Conservation (phyloP, 768 basidiomycete species). For the Panaeolus papilionaceus region DNA sequence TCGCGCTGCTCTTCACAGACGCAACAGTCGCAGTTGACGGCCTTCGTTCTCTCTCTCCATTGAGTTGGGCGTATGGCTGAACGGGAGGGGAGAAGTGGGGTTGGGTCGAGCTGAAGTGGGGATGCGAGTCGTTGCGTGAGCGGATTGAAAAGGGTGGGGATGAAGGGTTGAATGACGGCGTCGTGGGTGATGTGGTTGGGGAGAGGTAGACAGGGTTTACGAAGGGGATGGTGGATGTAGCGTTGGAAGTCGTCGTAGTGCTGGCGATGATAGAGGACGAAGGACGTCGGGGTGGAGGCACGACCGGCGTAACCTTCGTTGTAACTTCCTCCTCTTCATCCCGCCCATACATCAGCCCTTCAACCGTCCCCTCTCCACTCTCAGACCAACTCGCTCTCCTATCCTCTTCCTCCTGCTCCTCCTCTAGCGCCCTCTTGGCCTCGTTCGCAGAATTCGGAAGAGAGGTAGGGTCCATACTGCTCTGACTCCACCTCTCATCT, state of each 20-base stretch:
- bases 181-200: conserved; percentile 20
- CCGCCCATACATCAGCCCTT: conserved; percentile 31
- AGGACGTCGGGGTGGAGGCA: conserved; percentile 8
- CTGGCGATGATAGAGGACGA: neutral
- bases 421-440: neutral
- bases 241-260: neutral
- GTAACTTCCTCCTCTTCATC: conserved; percentile 27
- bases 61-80: conserved; percentile 13
- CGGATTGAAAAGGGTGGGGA: conserved; percentile 4
- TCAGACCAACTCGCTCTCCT: conserved; percentile 19
- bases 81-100: conserved; percentile 19
- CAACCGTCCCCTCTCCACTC: conserved; percentile 31
- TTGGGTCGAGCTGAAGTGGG: no score
- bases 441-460: neutral
- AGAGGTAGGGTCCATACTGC: neutral
- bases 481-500: conserved; percentile 13
- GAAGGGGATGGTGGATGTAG: conserved; percentile 10
- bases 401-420: neutral
- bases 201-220: conserved; percentile 13
- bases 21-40: conserved; percentile 35
- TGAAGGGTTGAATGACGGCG: conserved; percentile 22
- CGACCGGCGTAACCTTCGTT: conserved; percentile 5
- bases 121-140: conserved; percentile 1
- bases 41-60: conserved; percentile 25
- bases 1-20: conserved; percentile 18